Percentiles rank a stretch among this genome's conserved stretches.
phyloP scores from a whole-genome alignment of 1,284 basidiomycete genomes.

The Fistulinella staudtii region DNA sequence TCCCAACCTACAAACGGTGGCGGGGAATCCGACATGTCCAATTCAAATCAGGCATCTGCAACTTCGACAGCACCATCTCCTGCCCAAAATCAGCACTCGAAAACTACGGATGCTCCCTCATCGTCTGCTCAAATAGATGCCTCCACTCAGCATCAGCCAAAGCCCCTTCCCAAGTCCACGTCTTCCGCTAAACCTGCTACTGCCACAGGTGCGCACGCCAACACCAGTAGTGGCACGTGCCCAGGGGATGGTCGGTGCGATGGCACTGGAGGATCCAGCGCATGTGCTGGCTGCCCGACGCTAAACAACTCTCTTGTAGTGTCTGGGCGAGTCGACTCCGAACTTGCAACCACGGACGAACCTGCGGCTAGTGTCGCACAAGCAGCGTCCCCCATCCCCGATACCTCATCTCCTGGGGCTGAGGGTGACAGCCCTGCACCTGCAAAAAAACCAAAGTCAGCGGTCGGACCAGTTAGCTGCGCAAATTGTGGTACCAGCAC shows the following conservation, averaged over 20 bases:
- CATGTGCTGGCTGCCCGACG: constrained; percentile 91
- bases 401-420: constrained; percentile 31
- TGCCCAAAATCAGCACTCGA: constrained; percentile 34
- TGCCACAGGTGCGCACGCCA: constrained; percentile 30
- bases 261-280: constrained; percentile 87
- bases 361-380: constrained; percentile 15
- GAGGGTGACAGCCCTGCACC: constrained; percentile 28
- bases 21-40: constrained; percentile 33
- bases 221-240: constrained; percentile 67
- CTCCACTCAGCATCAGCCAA: constrained; percentile 28
- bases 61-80: constrained; percentile 21
- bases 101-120: constrained; percentile 29
- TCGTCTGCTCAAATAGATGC: constrained; percentile 25
- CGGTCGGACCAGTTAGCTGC: constrained; percentile 81
- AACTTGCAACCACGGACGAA: constrained; percentile 25
- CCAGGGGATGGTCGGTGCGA: constrained; percentile 95
- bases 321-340: constrained; percentile 38
- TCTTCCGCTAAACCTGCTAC: constrained; percentile 22
- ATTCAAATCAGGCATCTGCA: constrained; percentile 31
- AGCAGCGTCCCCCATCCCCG: constrained; percentile 20
- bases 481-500: constrained; percentile 92
- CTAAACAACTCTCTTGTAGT: constrained; percentile 76
- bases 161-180: constrained; percentile 23
- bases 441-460: constrained; percentile 34
- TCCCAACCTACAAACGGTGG: constrained; percentile 27